Percentiles rank a stretch among this genome's conserved stretches.
Evolutionary conservation across 1,284 basidiomycete genomes (phyloP).

Genomic region (Ustilago lituana): DNA sequence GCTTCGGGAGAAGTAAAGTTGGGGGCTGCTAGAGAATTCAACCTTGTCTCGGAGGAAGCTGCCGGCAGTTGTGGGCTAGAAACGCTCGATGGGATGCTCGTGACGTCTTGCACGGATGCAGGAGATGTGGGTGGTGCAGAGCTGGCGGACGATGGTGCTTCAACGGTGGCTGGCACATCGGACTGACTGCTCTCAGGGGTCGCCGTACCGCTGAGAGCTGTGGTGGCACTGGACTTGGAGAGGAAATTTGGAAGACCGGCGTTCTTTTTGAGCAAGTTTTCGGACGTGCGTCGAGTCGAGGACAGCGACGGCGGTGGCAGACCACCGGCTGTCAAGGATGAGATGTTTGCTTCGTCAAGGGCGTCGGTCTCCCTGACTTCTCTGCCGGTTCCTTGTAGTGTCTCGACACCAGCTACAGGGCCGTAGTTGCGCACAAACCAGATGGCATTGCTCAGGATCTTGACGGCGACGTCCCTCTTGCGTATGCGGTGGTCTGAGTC

Average conservation of each 20-base stretch:
- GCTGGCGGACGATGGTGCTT: constrained; percentile 1
- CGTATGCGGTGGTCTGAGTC: constrained; percentile 44
- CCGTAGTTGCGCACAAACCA: constrained; percentile 58
- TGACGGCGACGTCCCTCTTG: constrained; percentile 59
- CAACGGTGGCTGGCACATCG: constrained; percentile 11
- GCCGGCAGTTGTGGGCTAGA: constrained; percentile 4
- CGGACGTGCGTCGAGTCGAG: constrained; percentile 30
- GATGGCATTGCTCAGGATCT: constrained; percentile 57
- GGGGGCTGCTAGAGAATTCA: too few relatives aligned
- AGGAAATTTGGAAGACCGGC: constrained; percentile 37
- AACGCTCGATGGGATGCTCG: neutral
- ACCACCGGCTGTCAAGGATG: neutral
- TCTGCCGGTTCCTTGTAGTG: neutral
- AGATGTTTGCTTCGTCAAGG: neutral
- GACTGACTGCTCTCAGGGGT: constrained; percentile 38
- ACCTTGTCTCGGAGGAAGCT: too few relatives aligned
- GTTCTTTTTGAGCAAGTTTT: constrained; percentile 39
- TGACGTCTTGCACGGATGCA: constrained; percentile 1
- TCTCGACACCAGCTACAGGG: constrained; percentile 34
- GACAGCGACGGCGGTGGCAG: constrained; percentile 17
- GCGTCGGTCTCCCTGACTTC: neutral
- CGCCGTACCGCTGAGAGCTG: constrained; percentile 45
- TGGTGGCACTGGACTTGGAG: constrained; percentile 41
- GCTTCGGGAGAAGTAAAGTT: neutral
- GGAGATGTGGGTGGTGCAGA: constrained; percentile 1